Evolutionary conservation across 2,329 filamentous ascomycete genomes (phyloP), one percentile per base, ranked within the genome.

Genomic region (Plectosphaerella cucumerina): DNA sequence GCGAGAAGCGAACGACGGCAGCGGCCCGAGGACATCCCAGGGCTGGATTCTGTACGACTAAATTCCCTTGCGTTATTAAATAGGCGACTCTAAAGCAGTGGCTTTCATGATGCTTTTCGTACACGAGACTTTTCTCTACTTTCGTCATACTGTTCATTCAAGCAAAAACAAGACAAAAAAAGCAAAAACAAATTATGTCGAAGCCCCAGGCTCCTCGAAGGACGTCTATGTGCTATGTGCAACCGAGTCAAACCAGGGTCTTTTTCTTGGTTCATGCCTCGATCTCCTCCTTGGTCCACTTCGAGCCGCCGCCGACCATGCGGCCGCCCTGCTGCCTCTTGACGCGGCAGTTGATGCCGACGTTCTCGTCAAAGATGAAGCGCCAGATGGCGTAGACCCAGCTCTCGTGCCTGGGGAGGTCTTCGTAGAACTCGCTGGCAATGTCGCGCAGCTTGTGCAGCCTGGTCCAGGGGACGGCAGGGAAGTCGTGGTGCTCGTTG

Each of bases 401-500:
- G 77, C 90, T 96, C 65, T 84, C 82, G 65, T 97, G 93, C 56
- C 80, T 81, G 10, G 94, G 94, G 59, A 99, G 74, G 53, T 89
- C 87, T 57, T 87, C 84, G 71, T 99, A 99, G 66, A 97, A 99
- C 70, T 97, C 94, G 57, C 80, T 80, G 1, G 94, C 94, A 51
- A 95, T 88, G 56, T 83, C 73, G 64, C 92, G 84, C 49, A 99
- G 76, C 64, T 78, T 78, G 50, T 86, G 88, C 37, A 99, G 79
- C 31, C 87, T 80, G 10, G 91, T 97, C 94, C 94, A 99, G 0
- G 94, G 93, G 44, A 99, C 83, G 45, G 94, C 94, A 11, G 94
- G 94, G 73, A 99, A 99, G 70, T 99, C 94, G 69, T 99, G 94
- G 71, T 99, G 94, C 76, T 99, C 94, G 67, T 99, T 99, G 76